Percentiles rank a stretch among this genome's conserved stretches.
These are phyloP conservation scores for Akebia trifoliata DNA, from an alignment of 164 flowering plant species.

Conservation along the genomic window DNA sequence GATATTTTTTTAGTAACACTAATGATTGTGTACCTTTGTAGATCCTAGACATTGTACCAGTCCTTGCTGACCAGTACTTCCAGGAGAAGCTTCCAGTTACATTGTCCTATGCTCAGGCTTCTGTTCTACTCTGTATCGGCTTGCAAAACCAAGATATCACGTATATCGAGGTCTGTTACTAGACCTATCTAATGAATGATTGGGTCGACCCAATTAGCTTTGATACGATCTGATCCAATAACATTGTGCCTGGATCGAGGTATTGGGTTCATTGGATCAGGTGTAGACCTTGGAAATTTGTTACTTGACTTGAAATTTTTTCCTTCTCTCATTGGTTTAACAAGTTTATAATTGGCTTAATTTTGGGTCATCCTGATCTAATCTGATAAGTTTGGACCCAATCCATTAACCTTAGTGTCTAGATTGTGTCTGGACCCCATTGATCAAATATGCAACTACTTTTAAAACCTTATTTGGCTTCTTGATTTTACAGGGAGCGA, in stretches of 20 bases:
- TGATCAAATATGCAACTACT: too few species aligned
- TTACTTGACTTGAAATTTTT: too few species aligned
- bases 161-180: conserved; percentile 53
- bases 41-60: conserved; percentile 54
- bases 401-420: not conserved
- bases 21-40: conserved; percentile 20
- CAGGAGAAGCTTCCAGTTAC: conserved; percentile 68
- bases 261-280: not conserved
- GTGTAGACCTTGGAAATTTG: not conserved
- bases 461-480: conserved; percentile 4
- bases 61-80: conserved; percentile 61
- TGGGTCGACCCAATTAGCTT: not conserved
- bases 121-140: conserved; percentile 75
- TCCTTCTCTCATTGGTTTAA: too few species aligned
- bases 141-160: conserved; percentile 60
- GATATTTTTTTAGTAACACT: not conserved
- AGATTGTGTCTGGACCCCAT: not conserved
- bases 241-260: too few species aligned
- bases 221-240: too few species aligned
- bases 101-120: conserved; percentile 62
- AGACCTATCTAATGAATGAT: not conserved
- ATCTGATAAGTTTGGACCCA: too few species aligned
- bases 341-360: not conserved
- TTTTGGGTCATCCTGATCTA: not conserved
- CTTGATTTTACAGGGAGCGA: conserved; percentile 46